A percentile compares a stretch with the other conserved stretches of the same genome.
phyloP scores from a whole-genome alignment of 306 rosid genomes.

The Castanospermum australe region DNA sequence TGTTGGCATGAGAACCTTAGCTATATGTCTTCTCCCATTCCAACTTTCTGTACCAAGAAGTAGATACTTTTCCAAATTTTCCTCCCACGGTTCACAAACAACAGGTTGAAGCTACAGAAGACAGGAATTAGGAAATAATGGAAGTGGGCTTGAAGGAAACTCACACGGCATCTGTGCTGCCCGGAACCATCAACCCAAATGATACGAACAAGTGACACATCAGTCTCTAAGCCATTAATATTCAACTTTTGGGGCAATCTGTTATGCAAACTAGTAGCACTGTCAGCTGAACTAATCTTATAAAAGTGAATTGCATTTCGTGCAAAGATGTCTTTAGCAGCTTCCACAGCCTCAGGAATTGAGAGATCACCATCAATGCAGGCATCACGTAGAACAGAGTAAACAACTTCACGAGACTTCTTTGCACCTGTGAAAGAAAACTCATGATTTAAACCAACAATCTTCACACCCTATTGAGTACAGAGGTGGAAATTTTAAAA shows the following conservation, averaged over 20 bases:
- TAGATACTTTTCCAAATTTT: background rate
- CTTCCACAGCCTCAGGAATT: slow-evolving; percentile 72
- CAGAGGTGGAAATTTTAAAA: background rate
- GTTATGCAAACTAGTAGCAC: slow-evolving; percentile 25
- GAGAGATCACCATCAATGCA: slow-evolving; percentile 82
- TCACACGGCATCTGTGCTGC: slow-evolving; percentile 92
- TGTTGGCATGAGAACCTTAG: background rate
- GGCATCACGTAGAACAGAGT: slow-evolving; percentile 69
- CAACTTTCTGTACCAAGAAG: background rate
- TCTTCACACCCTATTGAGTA: background rate
- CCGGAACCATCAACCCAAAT: slow-evolving; percentile 87
- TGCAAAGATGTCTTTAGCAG: slow-evolving; percentile 73
- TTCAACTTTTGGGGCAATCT: slow-evolving; percentile 36
- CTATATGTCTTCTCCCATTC: background rate
- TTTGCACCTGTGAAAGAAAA: slow-evolving; percentile 70
- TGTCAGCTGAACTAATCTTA: slow-evolving; percentile 41
- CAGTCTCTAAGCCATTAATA: slow-evolving; percentile 33
- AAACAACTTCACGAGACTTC: slow-evolving; percentile 73
- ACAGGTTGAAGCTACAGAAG: background rate
- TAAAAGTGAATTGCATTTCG: slow-evolving; percentile 70
- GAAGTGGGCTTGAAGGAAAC: slow-evolving; percentile 24
- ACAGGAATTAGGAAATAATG: slow-evolving; percentile 10
- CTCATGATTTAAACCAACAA: background rate
- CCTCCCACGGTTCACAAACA: background rate
- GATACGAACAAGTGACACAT: slow-evolving; percentile 66